Base-by-base conservation (phyloP, 2,329 filamentous ascomycete genomes). In the Diaporthe ampelina region DNA sequence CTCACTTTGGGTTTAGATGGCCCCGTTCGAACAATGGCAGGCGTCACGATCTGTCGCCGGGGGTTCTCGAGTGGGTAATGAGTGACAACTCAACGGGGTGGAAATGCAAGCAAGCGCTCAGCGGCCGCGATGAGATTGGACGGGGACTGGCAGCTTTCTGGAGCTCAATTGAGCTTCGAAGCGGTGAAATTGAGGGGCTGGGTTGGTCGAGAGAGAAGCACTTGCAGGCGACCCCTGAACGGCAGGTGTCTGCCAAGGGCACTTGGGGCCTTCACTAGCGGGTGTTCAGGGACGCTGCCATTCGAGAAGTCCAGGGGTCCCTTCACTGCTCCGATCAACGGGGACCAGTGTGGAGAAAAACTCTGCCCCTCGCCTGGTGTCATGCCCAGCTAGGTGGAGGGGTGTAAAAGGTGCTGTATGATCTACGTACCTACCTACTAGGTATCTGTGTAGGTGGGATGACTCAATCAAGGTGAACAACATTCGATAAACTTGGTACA, bases 131-230 rank as follows among this genome's bases (percentile, higher is more conserved):
- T 59, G 48, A 63, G 45, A 68, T 68, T 67, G 59, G 73, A 45
- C 40, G 54, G 65, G 57, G 65, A 29, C n/a, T 52, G n/a, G 67
- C 43, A 67, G 56, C 37, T 43, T 24, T 52, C 56, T 54, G 50
- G 56, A 45, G 63, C 72, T 73, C 56, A 40, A 48, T 40, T 67
- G 48, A 72, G 54, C 61, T 54, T 54, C 43, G 50, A 40, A 37
- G 74, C 32, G 52, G 59, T 72, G 75, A 76, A 76, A 75, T 75
- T 32, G 58, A 71, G 75, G 73, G 75, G 74, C 74, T 76, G 74
- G 75, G 72, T 37, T 59, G 52, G 43, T 50, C n/a, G 32, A 29
- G 17, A 11, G 11, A 11, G 67, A 50, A 40, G 74, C 21, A 58
- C 56, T n/a, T 24, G 52, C 56, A 61, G 52, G 45, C 29, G 72